Evolutionary conservation across 257 asterid genomes (phyloP).

Genomic region (Solanum clarkiae): DNA sequence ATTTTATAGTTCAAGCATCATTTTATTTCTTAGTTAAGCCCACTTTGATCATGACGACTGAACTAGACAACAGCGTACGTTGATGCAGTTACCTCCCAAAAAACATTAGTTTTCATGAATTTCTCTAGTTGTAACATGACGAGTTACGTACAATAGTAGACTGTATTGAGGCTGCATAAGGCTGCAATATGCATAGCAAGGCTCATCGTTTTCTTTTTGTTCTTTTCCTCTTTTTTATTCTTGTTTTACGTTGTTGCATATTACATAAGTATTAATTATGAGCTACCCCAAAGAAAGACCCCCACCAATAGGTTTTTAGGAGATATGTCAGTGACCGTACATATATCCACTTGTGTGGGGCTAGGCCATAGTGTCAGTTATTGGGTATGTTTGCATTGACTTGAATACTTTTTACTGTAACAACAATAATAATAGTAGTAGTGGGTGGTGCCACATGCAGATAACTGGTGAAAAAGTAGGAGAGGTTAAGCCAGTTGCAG

Average conservation of each 20-base stretch:
- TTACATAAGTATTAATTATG: not conserved
- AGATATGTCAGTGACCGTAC: not conserved
- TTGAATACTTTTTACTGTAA: not conserved
- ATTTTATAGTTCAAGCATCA: too few relatives aligned
- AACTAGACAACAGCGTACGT: too few relatives aligned
- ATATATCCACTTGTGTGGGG: not conserved
- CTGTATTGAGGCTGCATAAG: not conserved
- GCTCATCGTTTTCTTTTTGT: not conserved
- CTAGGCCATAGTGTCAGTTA: not conserved
- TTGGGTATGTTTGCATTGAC: not conserved
- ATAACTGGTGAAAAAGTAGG: constrained; percentile 45
- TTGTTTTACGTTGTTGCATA: not conserved
- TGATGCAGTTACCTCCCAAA: too few relatives aligned
- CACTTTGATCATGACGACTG: too few relatives aligned
- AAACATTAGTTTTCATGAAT: too few relatives aligned
- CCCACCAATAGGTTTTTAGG: not conserved
- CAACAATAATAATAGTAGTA: not conserved
- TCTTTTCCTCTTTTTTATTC: not conserved
- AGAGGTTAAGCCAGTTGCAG: constrained; percentile 33
- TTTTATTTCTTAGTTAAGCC: too few relatives aligned
- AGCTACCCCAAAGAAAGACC: not conserved
- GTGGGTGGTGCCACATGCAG: constrained; percentile 6
- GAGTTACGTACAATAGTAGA: not conserved
- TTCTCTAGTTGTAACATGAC: not conserved
- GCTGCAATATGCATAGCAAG: not conserved